Conservation (phyloP, 2,329 filamentous ascomycete genomes). For the Elsinoe arachidis region DNA sequence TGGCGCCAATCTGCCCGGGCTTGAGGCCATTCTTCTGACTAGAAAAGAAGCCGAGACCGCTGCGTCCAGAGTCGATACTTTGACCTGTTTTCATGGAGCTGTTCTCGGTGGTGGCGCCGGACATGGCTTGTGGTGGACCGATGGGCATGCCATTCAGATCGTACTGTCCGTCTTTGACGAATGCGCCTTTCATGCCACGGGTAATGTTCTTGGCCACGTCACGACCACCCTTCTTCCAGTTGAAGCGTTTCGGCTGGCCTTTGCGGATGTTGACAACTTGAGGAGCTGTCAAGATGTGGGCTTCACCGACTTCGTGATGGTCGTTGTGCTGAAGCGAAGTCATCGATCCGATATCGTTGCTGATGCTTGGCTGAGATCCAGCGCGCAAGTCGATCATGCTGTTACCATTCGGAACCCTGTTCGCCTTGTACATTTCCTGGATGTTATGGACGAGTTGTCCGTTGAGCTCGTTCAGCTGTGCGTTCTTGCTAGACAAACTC, state of each 20-base stretch:
- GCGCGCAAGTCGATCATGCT: constrained; percentile 24
- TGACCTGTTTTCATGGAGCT: constrained; percentile 5
- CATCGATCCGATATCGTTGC: constrained; percentile 13
- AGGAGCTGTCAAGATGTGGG: constrained; percentile 59
- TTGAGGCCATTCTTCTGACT: constrained; percentile 28
- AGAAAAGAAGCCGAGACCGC: constrained; percentile 28
- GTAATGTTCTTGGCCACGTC: constrained; percentile 88
- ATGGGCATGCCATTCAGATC: constrained; percentile 25
- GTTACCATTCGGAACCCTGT: constrained; percentile 42
- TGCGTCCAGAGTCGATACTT: constrained; percentile 15
- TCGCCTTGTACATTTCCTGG: constrained; percentile 83
- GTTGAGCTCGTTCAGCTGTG: constrained; percentile 88
- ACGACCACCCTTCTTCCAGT: constrained; percentile 96
- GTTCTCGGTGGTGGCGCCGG: constrained; percentile 18
- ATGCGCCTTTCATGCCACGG: constrained; percentile 88
- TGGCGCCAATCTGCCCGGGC: constrained; percentile 25
- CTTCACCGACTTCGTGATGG: constrained; percentile 58
- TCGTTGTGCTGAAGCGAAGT: constrained; percentile 28
- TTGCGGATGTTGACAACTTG: constrained; percentile 94
- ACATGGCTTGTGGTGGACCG: constrained; percentile 22
- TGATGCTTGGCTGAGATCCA: background rate
- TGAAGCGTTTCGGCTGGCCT: constrained; percentile 90
- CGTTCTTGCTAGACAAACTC: constrained; percentile 87
- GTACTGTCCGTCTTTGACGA: constrained; percentile 42
- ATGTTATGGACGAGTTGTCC: constrained; percentile 92